Conservation (phyloP, 768 basidiomycete genomes). For the Phanerochaete sordida region DNA sequence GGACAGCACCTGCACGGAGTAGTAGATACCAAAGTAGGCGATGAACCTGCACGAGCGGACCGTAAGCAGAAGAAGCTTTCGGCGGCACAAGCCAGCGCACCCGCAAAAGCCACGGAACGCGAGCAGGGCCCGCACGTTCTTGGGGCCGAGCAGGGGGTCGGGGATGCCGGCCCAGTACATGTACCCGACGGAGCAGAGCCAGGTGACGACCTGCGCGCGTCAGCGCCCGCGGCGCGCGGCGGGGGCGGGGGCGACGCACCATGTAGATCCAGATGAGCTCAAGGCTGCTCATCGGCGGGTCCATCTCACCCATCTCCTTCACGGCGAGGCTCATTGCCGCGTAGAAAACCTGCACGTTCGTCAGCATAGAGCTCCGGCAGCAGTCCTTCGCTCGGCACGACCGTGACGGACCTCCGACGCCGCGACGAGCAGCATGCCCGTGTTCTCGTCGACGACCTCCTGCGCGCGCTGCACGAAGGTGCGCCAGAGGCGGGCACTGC, state of each 20-base stretch:
- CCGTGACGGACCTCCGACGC: background rate
- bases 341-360: conserved; percentile 46
- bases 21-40: conserved; percentile 66
- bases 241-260: conserved; percentile 32
- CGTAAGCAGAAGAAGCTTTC: background rate
- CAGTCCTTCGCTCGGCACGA: too few species aligned
- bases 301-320: conserved; percentile 55
- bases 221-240: too few species aligned
- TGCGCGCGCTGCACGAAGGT: background rate
- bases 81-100: conserved; percentile 27
- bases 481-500: background rate
- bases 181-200: conserved; percentile 45
- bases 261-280: conserved; percentile 59
- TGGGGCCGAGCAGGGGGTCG: conserved; percentile 66
- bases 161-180: conserved; percentile 45
- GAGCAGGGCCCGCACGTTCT: conserved; percentile 57
- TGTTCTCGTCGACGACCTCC: background rate
- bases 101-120: conserved; percentile 58
- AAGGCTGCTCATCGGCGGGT: conserved; percentile 54
- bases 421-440: background rate
- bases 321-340: conserved; percentile 60
- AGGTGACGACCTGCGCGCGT: conserved; percentile 49
- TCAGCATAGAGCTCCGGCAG: too few species aligned
- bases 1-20: conserved; percentile 67
- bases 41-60: conserved; percentile 49